Base-by-base conservation (phyloP, 2,329 filamentous ascomycete genomes). In the Ceratocystis papillata region DNA sequence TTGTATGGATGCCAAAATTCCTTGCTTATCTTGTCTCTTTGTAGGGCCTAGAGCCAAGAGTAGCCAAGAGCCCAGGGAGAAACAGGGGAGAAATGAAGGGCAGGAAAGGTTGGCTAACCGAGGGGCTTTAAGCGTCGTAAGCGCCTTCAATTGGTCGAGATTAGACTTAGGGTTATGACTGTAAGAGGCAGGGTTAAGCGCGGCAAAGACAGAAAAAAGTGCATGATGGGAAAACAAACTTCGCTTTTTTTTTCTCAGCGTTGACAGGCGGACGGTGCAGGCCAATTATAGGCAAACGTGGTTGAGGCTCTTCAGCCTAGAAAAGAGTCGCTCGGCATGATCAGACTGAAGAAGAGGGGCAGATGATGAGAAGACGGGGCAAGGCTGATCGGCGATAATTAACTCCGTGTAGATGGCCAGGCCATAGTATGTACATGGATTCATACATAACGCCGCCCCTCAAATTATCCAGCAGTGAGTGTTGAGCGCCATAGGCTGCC, bases 131-230 rank as follows among this genome's bases (percentile, higher is more conserved):
- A 22, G 46, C 46, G 46, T 50, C 2, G 46, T 50, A 50, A 50
- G 46, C 46, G 46, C 48, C 17, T n/a, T 53, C n/a, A 53, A 22
- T n/a, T 1, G 48, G 48, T 7, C n/a, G n/a, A 3, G 48, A n/a
- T 1, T 3, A 5, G 48, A 10, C 4, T 12, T 53, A 53, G n/a
- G 48, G 22, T 25, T 53, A 12, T n/a, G 30, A 4, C 6, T 7
- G 48, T 2, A 53, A 53, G 48, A 53, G 7, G n/a, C 48, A 53
- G 48, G 48, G 48, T 53, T 53, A 53, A 53, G 48, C 48, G 48
- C 48, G 22, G 48, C 48, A 8, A 53, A 10, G 22, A 22, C 2
- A 22, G 46, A 22, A 50, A 7, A 50, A 3, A 50, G 17, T 5
- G 46, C n/a, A 4, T 50, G 46, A 50, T 6, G 46, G 22, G 46